Base-by-base conservation (phyloP, 208 protist genomes). In the Leishmania tarentolae region DNA sequence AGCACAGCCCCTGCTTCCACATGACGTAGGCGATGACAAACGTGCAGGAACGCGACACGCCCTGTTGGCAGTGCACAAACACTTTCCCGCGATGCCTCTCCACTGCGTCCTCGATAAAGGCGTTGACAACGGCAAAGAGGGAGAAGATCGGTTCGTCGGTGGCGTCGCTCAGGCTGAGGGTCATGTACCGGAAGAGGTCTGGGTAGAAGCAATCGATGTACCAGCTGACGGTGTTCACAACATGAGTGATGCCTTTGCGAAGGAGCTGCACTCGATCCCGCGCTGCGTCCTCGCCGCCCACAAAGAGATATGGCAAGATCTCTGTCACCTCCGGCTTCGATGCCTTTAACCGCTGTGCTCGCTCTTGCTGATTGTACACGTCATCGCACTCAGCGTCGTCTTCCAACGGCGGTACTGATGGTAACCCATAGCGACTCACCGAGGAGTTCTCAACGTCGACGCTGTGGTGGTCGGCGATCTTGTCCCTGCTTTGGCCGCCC, bases 61-160 rank as follows among this genome's bases (percentile, higher is more conserved):
- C 97, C 79, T 99, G 97, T 68, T 99, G 96, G 82, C 98, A 99
- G 85, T 99, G 98, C 52, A 99, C 91, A 65, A 98, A 97, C 35
- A 96, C 89, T 40, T 91, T 93, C 0, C 97, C 97, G 9, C 70
- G 53, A 46, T 76, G 56, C 46, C 24, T 35, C 80, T 87, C 31
- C 42, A 86, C 84, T 50, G 87, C 88, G 53, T 92, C 75, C 76
- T 98, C 93, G 24, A 99, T 93, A 74, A 97, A 98, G 13, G 87
- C 85, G 78, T 96, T 94, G 31, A 98, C 93, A 28, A 96, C 71
- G 21, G 93, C 90, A 75, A 99, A 94, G 44, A 99, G 82, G n/a
- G 91, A 91, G 57, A 95, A 93, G 61, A 99, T 95, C 74, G 97
- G 95, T 83, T 99, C 94, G 68, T 94, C 91, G 35, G 95, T 92